phyloP scores from a whole-genome alignment of 169 alveolate species.

The Theileria parva region DNA sequence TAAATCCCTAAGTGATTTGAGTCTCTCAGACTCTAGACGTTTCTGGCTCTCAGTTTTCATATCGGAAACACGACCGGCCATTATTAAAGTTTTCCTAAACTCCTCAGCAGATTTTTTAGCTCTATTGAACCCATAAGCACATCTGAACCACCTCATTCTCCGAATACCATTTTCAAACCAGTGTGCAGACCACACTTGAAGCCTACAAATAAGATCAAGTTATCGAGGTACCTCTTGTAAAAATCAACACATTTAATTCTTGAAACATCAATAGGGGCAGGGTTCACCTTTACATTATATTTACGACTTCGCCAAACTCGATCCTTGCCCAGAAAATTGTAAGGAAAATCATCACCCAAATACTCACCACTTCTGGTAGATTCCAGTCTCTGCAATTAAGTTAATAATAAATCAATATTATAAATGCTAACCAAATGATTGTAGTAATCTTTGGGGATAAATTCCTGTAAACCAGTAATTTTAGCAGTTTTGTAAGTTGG shows the following conservation, averaged over 20 bases:
- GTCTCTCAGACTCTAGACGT: slow-evolving; percentile 67
- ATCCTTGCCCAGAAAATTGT: slow-evolving; percentile 68
- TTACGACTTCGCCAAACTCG: slow-evolving; percentile 76
- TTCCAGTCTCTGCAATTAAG: slow-evolving; percentile 40
- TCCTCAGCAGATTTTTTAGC: slow-evolving; percentile 83
- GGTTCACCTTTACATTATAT: slow-evolving; percentile 69
- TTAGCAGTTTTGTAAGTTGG: slow-evolving; percentile 66
- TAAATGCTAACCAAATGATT: slow-evolving; percentile 62
- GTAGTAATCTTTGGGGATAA: slow-evolving; percentile 69
- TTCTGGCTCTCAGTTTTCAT: slow-evolving; percentile 72
- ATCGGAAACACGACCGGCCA: slow-evolving; percentile 69
- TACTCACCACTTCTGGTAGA: slow-evolving; percentile 77
- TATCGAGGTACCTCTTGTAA: slow-evolving; percentile 59
- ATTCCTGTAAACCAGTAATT: slow-evolving; percentile 49
- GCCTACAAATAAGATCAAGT: slow-evolving; percentile 30
- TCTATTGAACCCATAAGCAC: slow-evolving; percentile 81
- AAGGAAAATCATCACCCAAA: slow-evolving; percentile 81
- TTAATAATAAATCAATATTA: not conserved
- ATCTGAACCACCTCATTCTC: slow-evolving; percentile 79
- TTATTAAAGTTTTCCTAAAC: slow-evolving; percentile 62
- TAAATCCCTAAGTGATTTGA: slow-evolving; percentile 58
- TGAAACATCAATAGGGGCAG: slow-evolving; percentile 71
- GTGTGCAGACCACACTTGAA: slow-evolving; percentile 82
- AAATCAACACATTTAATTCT: slow-evolving; percentile 70
- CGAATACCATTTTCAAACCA: slow-evolving; percentile 84